Base-by-base conservation (phyloP, 306 rosid genomes). In the Corylus americana region DNA sequence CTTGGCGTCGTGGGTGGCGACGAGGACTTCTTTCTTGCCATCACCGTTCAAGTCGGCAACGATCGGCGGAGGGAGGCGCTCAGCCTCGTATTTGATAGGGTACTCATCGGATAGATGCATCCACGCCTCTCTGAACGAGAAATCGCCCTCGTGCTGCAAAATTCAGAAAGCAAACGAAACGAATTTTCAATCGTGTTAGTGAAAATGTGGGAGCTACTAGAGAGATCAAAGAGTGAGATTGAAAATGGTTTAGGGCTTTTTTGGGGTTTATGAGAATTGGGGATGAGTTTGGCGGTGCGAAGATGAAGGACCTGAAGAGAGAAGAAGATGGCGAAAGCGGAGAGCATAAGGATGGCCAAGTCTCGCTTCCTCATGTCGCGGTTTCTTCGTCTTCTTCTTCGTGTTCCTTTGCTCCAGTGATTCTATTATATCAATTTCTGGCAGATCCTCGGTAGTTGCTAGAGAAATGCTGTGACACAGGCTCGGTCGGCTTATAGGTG, bases 281-380 rank as follows among this genome's bases (percentile, higher is more conserved):
- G 61, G 54, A 59, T 25, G 31, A 8, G 7, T 59, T 11, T 20
- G 37, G 22, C 2, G 3, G 8, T 67, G 11, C 51, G 70, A 70
- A 18, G 39, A 68, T 6, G 61, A 14, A 70, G 25, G 16, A 95
- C 98, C 92, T 95, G 99, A 68, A 96, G 98, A 67, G 99, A 87
- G 92, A 91, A 96, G 89, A 96, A 96, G 80, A 96, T 90, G 61
- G 99, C 99, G 86, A 96, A 93, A 78, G 99, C 96, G 11, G 90
- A 90, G 61, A 96, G 99, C 98, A 96, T 96, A 48, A 96, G 98
- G 84, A 96, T 96, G 68, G 98, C 92, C 80, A 96, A 91, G 86
- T 96, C 99, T 58, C 99, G 98, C 91, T 96, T 96, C 94, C 99
- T 96, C 99, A 96, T 93, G 3, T 39, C 71, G 61, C 63, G 22